Evolutionary conservation across 1,139 yeast genomes (phyloP), one percentile per base, ranked within the genome.

Genomic region (Blastobotrys proliferans): DNA sequence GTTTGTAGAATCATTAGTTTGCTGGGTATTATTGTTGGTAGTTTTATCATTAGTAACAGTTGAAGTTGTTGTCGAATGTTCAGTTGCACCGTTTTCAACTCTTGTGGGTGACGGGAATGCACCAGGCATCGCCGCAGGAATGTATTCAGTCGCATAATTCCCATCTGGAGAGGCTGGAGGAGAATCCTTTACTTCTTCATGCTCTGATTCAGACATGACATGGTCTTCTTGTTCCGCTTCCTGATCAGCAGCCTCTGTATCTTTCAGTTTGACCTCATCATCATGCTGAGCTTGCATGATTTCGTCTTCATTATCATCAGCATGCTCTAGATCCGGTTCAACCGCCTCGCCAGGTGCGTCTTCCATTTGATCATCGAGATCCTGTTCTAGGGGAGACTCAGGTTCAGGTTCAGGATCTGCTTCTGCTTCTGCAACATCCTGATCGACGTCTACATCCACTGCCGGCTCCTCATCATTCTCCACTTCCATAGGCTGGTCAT

Each of bases 321-420:
- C 20, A 34, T 35, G 35, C 16, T 37, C 40, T n/a, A 13, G 14
- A 27, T 25, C 40, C 3, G 16, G 11, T 3, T 14, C 40, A 18
- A 19, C 9, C 19, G 17, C 40, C 22, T 28, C 34, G 6, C 5
- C 34, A 9, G 24, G 27, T 20, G 27, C 39, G 6, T 42, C 36
- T 28, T 41, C 44, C 5, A 48, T 24, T 5, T 4, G 27, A n/a
- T 20, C 37, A 8, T 17, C 34, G 35, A 30, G 25, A 4, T 14
- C 16, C 6, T 27, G 8, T 27, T n/a, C n/a, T n/a, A n/a, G n/a
- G n/a, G n/a, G 10, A 9, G 26, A 8, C 8, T 24, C 48, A 13
- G 52, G 49, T 3, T 46, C 44, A 20, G 49, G 48, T 35, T 52
- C 47, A 49, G 50, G 33, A 52, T 52, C 33, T 51, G 53, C 31